phyloP scores from a whole-genome alignment of 768 basidiomycete genomes.

The Suillus americanus region DNA sequence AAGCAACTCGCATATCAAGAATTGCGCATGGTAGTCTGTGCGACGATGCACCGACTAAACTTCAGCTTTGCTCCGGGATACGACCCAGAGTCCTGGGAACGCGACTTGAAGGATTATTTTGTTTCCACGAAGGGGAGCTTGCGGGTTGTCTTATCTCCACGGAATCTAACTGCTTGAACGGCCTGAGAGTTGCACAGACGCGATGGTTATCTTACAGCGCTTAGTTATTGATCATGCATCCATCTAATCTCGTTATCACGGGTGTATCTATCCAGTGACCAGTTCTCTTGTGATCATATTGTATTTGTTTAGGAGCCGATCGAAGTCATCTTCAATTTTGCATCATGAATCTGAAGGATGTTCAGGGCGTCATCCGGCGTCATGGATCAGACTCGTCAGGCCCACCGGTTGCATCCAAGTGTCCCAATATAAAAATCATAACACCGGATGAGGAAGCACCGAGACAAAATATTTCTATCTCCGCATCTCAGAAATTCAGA shows the following conservation, averaged over 20 bases:
- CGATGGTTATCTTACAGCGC: conserved; percentile 24
- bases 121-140: conserved; percentile 35
- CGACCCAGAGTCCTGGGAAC: conserved; percentile 32
- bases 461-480: conserved; percentile 4
- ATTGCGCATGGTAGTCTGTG: conserved; percentile 38
- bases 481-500: conserved; percentile 3
- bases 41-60: conserved; percentile 41
- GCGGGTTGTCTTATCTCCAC: conserved; percentile 36
- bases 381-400: conserved; percentile 3
- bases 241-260: conserved; percentile 12
- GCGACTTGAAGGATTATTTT: conserved; percentile 38
- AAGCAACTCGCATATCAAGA: conserved; percentile 44
- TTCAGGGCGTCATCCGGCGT: not conserved
- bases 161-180: conserved; percentile 20
- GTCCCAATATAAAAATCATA: conserved; percentile 1
- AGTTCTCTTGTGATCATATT: not conserved
- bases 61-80: conserved; percentile 40
- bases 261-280: not conserved
- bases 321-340: not conserved
- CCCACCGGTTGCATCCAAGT: not conserved
- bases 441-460: conserved; percentile 5
- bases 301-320: not conserved
- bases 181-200: conserved; percentile 10
- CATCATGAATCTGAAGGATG: not conserved
- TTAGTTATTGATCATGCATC: conserved; percentile 21